A percentile compares a stretch with the other conserved stretches of the same genome.
These are phyloP conservation scores for Isoetes engelmannii DNA, from an alignment of 83 land plant species.

Conservation along the genomic window DNA sequence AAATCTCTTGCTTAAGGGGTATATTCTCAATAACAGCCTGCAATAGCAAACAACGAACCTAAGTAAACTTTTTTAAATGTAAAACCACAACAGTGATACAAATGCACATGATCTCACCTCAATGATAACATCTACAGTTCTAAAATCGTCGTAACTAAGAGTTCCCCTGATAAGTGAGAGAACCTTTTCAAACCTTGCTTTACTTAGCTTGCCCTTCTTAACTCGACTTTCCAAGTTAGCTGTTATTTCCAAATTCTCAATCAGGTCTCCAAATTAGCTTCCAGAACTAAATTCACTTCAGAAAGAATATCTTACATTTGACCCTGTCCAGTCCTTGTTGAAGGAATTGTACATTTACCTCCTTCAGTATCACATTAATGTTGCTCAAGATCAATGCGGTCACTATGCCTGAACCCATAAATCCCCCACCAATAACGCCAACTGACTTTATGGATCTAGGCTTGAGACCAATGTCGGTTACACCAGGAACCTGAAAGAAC, in stretches of 20 bases:
- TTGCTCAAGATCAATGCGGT: slow-evolving; percentile 64
- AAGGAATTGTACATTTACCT: slow-evolving; percentile 62
- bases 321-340: slow-evolving; percentile 61
- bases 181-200: slow-evolving; percentile 57
- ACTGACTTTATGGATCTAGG: slow-evolving; percentile 59
- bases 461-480: slow-evolving; percentile 72
- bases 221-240: slow-evolving; percentile 79
- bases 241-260: slow-evolving; percentile 7
- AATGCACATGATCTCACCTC: slow-evolving; percentile 32
- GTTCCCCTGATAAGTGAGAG: slow-evolving; percentile 50
- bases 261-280: too few species aligned
- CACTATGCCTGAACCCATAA: slow-evolving; percentile 95
- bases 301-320: slow-evolving; percentile 42
- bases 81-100: slow-evolving; percentile 1
- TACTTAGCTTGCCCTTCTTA: slow-evolving; percentile 60
- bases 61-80: not conserved
- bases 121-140: slow-evolving; percentile 71
- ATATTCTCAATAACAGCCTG: slow-evolving; percentile 83
- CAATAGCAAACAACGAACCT: not conserved
- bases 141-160: slow-evolving; percentile 54
- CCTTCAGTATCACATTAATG: slow-evolving; percentile 71
- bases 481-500: slow-evolving; percentile 61
- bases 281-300: too few species aligned
- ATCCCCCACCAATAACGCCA: slow-evolving; percentile 91
- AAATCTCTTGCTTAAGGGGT: slow-evolving; percentile 74